These are phyloP conservation scores for Tulasnella sp. DNA, from an alignment of 768 basidiomycete species.

Conservation along the genomic window DNA sequence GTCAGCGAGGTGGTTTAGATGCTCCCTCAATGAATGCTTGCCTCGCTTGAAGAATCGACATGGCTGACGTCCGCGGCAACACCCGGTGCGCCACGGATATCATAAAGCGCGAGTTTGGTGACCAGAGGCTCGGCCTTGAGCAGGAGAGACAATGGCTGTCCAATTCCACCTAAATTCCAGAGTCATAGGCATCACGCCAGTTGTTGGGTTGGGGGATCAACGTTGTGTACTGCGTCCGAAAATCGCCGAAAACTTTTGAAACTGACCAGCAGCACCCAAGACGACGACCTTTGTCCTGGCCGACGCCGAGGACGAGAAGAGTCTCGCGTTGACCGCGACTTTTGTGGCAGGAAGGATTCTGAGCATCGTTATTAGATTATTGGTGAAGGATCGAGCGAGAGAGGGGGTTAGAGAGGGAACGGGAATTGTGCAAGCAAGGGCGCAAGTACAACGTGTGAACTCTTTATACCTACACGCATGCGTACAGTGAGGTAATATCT, in stretches of 20 bases:
- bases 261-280: slow-evolving; percentile 83
- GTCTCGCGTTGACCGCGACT: slow-evolving; percentile 25
- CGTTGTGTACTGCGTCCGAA: no score
- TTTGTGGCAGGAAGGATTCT: slow-evolving; percentile 9
- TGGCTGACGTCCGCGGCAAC: slow-evolving; percentile 97
- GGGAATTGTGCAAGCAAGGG: not conserved
- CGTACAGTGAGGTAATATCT: not conserved
- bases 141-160: slow-evolving; percentile 89
- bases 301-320: slow-evolving; percentile 64
- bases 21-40: slow-evolving; percentile 25
- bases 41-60: slow-evolving; percentile 76
- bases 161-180: slow-evolving; percentile 57
- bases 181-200: no score
- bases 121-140: slow-evolving; percentile 90
- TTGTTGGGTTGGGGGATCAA: not conserved
- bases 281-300: slow-evolving; percentile 85
- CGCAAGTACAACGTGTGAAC: not conserved
- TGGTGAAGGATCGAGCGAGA: not conserved
- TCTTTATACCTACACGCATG: not conserved
- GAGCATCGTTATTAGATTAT: not conserved
- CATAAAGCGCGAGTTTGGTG: slow-evolving; percentile 75
- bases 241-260: not conserved
- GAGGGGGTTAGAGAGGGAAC: not conserved
- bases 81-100: slow-evolving; percentile 91
- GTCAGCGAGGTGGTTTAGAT: not conserved